Evolutionary conservation across 768 basidiomycete species (phyloP).

Genomic region (Psilocybe cyanescens): DNA sequence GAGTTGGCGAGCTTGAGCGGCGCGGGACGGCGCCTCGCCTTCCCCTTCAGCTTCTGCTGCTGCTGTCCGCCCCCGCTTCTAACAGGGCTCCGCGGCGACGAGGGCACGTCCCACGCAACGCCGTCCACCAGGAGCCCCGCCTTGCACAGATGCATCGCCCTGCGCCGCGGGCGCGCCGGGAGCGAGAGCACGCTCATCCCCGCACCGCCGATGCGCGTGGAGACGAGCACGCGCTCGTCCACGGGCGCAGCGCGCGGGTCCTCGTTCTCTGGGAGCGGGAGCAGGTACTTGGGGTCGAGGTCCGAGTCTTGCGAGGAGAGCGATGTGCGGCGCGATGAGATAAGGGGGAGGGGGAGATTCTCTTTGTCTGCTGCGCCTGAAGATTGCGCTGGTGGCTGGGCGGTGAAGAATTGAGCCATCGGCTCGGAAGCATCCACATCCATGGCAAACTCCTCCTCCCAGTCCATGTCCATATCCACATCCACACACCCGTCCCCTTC

Average conservation of each 20-base stretch:
- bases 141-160: constrained; percentile 37
- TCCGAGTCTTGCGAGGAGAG: constrained; percentile 50
- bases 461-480: constrained; percentile 17
- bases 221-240: constrained; percentile 33
- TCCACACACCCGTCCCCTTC: constrained; percentile 30
- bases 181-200: constrained; percentile 42
- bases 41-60: constrained; percentile 18
- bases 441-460: constrained; percentile 19
- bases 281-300: constrained; percentile 51
- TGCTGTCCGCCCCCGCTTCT: not conserved
- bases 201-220: constrained; percentile 34
- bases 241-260: constrained; percentile 29
- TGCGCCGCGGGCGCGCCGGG: constrained; percentile 37
- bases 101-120: constrained; percentile 33
- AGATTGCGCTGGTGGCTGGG: not conserved
- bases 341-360: constrained; percentile 12
- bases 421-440: constrained; percentile 18
- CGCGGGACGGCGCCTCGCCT: constrained; percentile 38
- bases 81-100: not conserved
- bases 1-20: constrained; percentile 36
- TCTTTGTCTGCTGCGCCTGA: constrained; percentile 13
- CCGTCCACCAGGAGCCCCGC: constrained; percentile 39
- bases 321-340: constrained; percentile 17
- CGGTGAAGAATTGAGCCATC: constrained; percentile 8
- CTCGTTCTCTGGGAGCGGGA: constrained; percentile 35